Evolutionary conservation across 768 basidiomycete species (phyloP).

Genomic region (Mrakia hoshinonis): DNA sequence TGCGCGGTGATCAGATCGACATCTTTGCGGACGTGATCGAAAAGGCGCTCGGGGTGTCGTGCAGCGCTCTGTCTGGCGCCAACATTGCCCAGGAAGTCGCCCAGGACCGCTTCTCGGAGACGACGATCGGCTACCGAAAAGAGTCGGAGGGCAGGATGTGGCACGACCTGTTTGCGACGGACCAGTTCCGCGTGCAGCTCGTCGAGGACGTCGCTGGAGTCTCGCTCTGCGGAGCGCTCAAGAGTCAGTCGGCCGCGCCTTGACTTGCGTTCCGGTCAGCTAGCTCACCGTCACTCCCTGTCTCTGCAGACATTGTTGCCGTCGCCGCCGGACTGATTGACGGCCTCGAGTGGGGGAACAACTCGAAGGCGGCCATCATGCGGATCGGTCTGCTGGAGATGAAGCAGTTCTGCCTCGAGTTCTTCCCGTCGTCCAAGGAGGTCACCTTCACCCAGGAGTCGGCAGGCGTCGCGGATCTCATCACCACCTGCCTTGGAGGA

Average conservation of each 20-base stretch:
- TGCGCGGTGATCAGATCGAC: slow-evolving; percentile 42
- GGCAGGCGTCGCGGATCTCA: slow-evolving; percentile 47
- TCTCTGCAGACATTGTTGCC: slow-evolving; percentile 42
- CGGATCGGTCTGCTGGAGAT: slow-evolving; percentile 47
- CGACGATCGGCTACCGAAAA: slow-evolving; percentile 46
- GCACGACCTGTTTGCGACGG: slow-evolving; percentile 43
- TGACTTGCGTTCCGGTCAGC: no score
- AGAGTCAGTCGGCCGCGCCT: slow-evolving; percentile 35
- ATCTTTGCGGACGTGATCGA: slow-evolving; percentile 46
- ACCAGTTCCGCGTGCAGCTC: slow-evolving; percentile 43
- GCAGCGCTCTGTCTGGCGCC: slow-evolving; percentile 44
- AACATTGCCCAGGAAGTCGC: slow-evolving; percentile 49
- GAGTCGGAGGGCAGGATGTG: slow-evolving; percentile 43
- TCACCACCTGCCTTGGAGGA: slow-evolving; percentile 44
- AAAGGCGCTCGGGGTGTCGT: slow-evolving; percentile 41
- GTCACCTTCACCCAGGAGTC: slow-evolving; percentile 45
- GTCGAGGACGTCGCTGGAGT: slow-evolving; percentile 47
- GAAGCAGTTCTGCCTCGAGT: slow-evolving; percentile 46
- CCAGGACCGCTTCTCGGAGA: slow-evolving; percentile 44
- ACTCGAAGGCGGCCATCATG: slow-evolving; percentile 48
- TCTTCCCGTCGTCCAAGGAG: slow-evolving; percentile 37
- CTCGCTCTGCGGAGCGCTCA: slow-evolving; percentile 46
- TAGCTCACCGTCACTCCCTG: not conserved
- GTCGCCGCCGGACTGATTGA: slow-evolving; percentile 44
- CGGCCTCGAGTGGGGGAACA: slow-evolving; percentile 45